phyloP scores from a whole-genome alignment of 768 basidiomycete species.

The Naganishia onofrii region DNA sequence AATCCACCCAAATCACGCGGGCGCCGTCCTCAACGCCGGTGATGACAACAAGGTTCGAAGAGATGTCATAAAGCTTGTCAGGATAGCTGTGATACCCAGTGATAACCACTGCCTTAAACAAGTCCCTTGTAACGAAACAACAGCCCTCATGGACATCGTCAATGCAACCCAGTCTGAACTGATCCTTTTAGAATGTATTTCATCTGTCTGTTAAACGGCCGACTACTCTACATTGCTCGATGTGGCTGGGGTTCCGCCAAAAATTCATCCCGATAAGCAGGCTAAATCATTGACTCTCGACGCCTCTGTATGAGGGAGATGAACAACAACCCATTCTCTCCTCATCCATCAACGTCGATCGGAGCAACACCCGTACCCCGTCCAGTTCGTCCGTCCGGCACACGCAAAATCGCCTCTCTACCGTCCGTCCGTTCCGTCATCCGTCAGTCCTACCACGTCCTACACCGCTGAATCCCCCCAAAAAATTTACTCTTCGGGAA shows the following conservation, averaged over 20 bases:
- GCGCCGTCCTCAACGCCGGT: too few relatives aligned
- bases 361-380: constrained; percentile 6
- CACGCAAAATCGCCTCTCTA: neutral
- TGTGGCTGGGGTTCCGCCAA: constrained; percentile 12
- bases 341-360: neutral
- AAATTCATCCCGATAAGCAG: neutral
- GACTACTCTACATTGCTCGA: constrained; percentile 17
- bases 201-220: constrained; percentile 2
- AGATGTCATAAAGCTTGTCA: too few relatives aligned
- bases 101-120: too few relatives aligned
- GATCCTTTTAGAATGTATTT: constrained; percentile 17
- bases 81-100: too few relatives aligned
- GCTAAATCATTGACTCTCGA: neutral
- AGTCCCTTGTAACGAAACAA: too few relatives aligned
- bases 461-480: neutral
- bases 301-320: neutral
- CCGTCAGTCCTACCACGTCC: too few relatives aligned
- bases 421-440: too few relatives aligned
- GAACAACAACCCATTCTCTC: too few relatives aligned
- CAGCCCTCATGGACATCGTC: neutral
- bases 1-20: too few relatives aligned
- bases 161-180: neutral
- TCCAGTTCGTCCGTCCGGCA: constrained; percentile 1
- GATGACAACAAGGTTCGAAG: too few relatives aligned
- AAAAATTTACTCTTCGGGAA: constrained; percentile 52